These are phyloP conservation scores for Tinospora cordifolia DNA, from an alignment of 164 flowering plant species.

Conservation along the genomic window DNA sequence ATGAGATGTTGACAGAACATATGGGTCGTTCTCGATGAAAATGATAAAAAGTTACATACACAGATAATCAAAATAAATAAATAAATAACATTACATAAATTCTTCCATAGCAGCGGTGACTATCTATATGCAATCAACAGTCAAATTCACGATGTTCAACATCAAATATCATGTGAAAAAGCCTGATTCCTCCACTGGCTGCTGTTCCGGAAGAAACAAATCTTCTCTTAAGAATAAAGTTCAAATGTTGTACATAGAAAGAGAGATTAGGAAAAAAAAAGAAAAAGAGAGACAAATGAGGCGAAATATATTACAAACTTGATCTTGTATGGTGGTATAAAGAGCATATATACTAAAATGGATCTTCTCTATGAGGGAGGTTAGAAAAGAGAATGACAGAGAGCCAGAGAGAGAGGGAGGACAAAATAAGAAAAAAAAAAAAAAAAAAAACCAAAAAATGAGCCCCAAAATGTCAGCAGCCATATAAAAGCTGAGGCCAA, in stretches of 20 bases:
- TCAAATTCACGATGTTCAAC: not conserved
- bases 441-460: not conserved
- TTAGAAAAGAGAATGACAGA: too few relatives aligned
- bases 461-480: slow-evolving; percentile 6
- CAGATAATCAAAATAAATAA: too few relatives aligned
- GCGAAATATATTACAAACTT: not conserved
- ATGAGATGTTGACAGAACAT: too few relatives aligned
- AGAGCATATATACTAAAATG: not conserved
- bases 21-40: too few relatives aligned
- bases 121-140: not conserved
- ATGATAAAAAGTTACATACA: too few relatives aligned
- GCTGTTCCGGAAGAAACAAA: not conserved
- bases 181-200: not conserved
- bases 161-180: not conserved
- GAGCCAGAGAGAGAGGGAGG: too few relatives aligned
- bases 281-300: not conserved
- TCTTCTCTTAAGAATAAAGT: not conserved
- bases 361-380: not conserved
- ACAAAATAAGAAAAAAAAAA: not conserved
- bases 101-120: not conserved
- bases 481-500: slow-evolving; percentile 4
- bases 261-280: not conserved
- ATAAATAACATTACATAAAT: not conserved
- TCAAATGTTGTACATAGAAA: not conserved
- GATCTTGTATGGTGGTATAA: not conserved